Percentiles rank a stretch among this genome's conserved stretches.
These are phyloP conservation scores for Imleria badia DNA, from an alignment of 768 basidiomycete genomes.

Conservation along the genomic window DNA sequence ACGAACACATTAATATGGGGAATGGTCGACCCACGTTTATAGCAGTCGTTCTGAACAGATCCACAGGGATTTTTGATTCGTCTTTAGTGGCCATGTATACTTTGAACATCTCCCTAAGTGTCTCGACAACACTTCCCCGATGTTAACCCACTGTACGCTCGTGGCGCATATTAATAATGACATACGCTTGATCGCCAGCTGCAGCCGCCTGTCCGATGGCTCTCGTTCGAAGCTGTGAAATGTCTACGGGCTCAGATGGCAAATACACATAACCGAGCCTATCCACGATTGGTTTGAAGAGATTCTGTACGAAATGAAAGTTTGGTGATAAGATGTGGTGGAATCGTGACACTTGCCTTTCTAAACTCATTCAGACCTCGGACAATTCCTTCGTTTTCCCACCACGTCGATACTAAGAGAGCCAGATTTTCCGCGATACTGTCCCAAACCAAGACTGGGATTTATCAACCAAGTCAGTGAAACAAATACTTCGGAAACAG, in stretches of 20 bases:
- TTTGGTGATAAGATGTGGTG: not conserved
- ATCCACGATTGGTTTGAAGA: constrained; percentile 76
- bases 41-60: constrained; percentile 64
- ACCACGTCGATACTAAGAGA: constrained; percentile 68
- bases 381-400: constrained; percentile 65
- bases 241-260: constrained; percentile 63
- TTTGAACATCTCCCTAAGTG: constrained; percentile 69
- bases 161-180: not conserved
- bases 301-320: constrained; percentile 37
- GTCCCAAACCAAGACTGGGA: constrained; percentile 77
- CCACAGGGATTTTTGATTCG: constrained; percentile 75
- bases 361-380: constrained; percentile 60
- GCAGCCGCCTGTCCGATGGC: constrained; percentile 60
- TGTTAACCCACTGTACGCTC: not conserved
- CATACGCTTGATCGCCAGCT: constrained; percentile 43
- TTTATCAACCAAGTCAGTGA: constrained; percentile 1
- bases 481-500: not conserved
- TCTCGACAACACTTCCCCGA: constrained; percentile 61
- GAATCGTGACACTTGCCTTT: constrained; percentile 42
- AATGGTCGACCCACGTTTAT: constrained; percentile 41
- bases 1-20: not conserved
- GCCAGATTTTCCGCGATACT: constrained; percentile 59
- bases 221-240: constrained; percentile 68
- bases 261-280: constrained; percentile 77
- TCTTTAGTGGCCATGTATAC: constrained; percentile 71